phyloP scores from a whole-genome alignment of 2,329 filamentous ascomycete genomes.

The Apiospora koreana region DNA sequence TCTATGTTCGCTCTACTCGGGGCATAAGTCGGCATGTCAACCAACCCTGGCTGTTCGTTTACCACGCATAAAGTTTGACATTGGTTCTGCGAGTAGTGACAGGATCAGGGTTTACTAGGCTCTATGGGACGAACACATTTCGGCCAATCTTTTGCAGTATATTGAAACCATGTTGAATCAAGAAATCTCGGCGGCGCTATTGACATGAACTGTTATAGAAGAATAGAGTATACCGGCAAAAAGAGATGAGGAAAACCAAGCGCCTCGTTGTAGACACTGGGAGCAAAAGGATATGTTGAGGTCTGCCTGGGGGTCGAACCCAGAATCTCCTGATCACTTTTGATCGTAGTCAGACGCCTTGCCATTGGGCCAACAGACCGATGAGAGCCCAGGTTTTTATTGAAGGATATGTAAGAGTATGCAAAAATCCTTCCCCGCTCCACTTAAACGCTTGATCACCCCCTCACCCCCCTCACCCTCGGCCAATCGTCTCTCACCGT shows the following conservation, averaged over 20 bases:
- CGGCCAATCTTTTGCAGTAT: not conserved
- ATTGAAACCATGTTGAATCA: not conserved
- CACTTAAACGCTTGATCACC: not conserved
- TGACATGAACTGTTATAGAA: not conserved
- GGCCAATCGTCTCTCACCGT: not conserved
- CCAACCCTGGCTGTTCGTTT: not conserved
- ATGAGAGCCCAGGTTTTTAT: not conserved
- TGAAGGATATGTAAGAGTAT: not conserved
- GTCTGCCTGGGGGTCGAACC: conserved; percentile 18
- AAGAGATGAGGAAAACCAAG: not conserved
- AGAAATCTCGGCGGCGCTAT: not conserved
- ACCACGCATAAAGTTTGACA: not conserved
- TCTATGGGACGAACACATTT: not conserved
- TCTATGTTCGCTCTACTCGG: not conserved
- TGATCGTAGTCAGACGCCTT: conserved; percentile 46
- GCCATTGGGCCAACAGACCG: conserved; percentile 37
- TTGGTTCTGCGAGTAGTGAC: not conserved
- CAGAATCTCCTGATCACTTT: conserved; percentile 17
- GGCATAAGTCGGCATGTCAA: not conserved
- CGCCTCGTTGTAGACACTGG: no score
- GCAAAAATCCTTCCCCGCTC: not conserved
- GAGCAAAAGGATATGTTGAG: not conserved
- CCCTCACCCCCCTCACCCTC: not conserved
- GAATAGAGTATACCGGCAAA: not conserved
- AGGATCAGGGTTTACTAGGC: not conserved